Conservation (phyloP, 306 rosid genomes). For the Canavalia gladiata region DNA sequence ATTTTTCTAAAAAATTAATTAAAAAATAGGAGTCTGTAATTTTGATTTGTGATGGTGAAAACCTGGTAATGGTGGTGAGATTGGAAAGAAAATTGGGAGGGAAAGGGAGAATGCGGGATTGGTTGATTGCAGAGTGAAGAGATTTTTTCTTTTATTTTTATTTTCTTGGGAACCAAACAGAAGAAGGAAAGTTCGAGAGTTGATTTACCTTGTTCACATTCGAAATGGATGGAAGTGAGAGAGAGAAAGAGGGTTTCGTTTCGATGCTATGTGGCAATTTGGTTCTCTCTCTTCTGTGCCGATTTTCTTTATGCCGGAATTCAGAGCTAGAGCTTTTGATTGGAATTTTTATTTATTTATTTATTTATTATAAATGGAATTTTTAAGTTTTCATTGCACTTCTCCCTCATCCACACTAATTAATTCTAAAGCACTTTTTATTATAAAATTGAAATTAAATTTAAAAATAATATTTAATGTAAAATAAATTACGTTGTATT, state of each 20-base stretch:
- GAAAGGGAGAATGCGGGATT: neutral
- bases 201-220: constrained; percentile 40
- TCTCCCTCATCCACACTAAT: too few species aligned
- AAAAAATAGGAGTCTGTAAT: neutral
- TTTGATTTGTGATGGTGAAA: constrained; percentile 12
- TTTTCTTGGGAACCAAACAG: constrained; percentile 23
- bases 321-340: too few species aligned
- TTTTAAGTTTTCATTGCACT: too few species aligned
- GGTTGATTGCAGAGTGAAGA: neutral
- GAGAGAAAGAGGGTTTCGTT: neutral
- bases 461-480: too few species aligned
- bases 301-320: neutral
- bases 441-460: too few species aligned
- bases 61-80: neutral
- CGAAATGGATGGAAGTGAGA: constrained; percentile 34
- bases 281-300: constrained; percentile 3
- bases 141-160: neutral
- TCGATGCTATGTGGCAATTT: neutral
- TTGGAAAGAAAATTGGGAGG: constrained; percentile 29
- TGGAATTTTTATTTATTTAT: too few species aligned
- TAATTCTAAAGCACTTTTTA: too few species aligned
- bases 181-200: neutral
- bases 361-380: too few species aligned
- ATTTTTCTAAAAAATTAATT: neutral
- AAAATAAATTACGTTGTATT: too few species aligned